These are phyloP conservation scores for Neurospora sp. DNA, from an alignment of 495 filamentous ascomycete genomes.

Conservation along the genomic window DNA sequence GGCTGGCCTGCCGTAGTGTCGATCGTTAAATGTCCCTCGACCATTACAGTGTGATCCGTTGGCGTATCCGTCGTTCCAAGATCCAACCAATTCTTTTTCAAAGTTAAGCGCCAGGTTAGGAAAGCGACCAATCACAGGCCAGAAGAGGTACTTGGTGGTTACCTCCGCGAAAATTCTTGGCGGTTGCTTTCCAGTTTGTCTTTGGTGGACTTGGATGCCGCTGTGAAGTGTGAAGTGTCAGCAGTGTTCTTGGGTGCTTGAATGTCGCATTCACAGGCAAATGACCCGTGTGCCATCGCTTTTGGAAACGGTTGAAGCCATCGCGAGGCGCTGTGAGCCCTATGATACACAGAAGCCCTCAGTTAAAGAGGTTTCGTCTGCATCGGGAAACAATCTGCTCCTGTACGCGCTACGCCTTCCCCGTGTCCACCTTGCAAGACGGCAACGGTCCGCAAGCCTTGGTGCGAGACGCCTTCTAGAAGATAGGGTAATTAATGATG, in stretches of 20 bases:
- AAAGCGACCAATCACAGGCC: background rate
- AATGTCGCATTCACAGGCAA: background rate
- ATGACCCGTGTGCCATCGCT: background rate
- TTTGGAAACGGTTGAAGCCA: background rate
- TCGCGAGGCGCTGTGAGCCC: background rate
- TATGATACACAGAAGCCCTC: background rate
- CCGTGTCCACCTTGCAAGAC: background rate
- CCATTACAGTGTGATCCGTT: background rate
- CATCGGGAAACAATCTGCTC: background rate
- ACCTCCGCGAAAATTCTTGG: background rate
- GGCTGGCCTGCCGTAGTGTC: background rate
- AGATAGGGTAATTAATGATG: background rate
- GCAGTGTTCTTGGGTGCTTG: background rate
- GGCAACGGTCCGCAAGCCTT: background rate
- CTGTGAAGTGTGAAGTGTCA: background rate
- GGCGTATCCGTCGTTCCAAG: background rate
- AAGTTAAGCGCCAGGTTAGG: constrained; percentile 10
- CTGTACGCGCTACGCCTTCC: background rate
- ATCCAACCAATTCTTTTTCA: constrained; percentile 10
- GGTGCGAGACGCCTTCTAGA: background rate
- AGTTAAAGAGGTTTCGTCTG: background rate
- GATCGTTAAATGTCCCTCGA: background rate
- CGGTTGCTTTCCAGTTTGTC: background rate
- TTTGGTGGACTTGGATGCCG: background rate
- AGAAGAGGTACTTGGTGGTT: background rate